These are phyloP conservation scores for Penicillium daleae DNA, from an alignment of 495 filamentous ascomycete species.

Conservation along the genomic window DNA sequence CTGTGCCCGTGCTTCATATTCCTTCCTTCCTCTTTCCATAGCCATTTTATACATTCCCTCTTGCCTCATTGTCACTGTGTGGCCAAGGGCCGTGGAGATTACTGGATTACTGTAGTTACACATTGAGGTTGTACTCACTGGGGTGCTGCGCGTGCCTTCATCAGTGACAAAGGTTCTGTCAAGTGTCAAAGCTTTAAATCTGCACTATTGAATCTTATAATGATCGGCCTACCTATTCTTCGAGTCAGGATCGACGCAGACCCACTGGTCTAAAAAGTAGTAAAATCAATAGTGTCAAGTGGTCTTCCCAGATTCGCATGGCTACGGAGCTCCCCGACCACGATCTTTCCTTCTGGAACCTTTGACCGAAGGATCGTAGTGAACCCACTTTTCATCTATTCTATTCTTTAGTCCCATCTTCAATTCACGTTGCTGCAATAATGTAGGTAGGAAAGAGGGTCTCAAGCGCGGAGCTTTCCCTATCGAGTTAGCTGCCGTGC, in stretches of 20 bases:
- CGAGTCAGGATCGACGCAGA: constrained; percentile 19
- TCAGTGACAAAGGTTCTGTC: constrained; percentile 3
- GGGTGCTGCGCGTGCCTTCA: too few species aligned
- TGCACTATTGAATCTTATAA: constrained; percentile 26
- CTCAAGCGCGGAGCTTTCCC: not conserved
- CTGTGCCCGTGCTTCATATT: not conserved
- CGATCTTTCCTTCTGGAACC: constrained; percentile 7
- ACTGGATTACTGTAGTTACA: too few species aligned
- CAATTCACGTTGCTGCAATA: not conserved
- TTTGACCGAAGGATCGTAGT: constrained; percentile 10
- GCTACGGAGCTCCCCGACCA: constrained; percentile 6
- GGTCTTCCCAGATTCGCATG: constrained; percentile 15
- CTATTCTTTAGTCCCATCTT: not conserved
- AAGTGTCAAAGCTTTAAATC: constrained; percentile 12
- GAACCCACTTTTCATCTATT: not conserved
- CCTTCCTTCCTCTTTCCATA: not conserved
- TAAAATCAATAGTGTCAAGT: constrained; percentile 27
- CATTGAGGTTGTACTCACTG: too few species aligned
- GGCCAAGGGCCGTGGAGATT: not conserved
- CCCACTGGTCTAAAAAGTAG: constrained; percentile 26
- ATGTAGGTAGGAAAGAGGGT: not conserved
- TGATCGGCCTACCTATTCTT: not conserved
- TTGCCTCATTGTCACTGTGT: not conserved
- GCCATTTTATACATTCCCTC: not conserved
- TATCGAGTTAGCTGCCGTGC: constrained; percentile 1